Base-by-base conservation (phyloP, 2,329 filamentous ascomycete genomes). In the Penicillium aurantiogriseum region DNA sequence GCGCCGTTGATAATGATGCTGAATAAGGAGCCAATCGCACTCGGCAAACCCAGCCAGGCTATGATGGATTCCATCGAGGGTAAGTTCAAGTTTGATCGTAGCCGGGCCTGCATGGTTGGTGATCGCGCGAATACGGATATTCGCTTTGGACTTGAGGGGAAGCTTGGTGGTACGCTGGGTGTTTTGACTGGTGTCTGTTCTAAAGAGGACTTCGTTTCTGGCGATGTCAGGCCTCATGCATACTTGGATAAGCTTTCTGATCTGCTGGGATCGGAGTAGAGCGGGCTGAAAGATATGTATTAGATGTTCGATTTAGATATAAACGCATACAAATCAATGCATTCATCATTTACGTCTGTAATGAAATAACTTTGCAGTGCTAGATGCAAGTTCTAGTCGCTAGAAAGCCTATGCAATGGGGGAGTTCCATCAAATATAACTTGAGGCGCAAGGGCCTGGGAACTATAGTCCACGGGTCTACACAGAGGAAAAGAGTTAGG, bases 11-110 rank as follows among this genome's bases (percentile, higher is more conserved):
- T 88, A 53, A 88, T 89, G 72, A 91, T 91, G 81, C 80, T 84
- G 4, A 78, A 82, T 3, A 77, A 85, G 71, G 81, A 89, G 67
- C 93, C 94, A 0, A 76, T 91, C 33, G 87, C 90, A 3, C 79
- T 97, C 40, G 94, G 94, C 0, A 99, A 99, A 79, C 94, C 94
- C 3, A 96, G 91, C 72, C 92, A 96, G 79, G 93, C 93, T 4
- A 99, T 99, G 94, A 96, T 99, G 93, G 93, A 97, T 74, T 92
- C 94, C 3, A 89, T 99, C 56, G 93, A 97, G 80, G 93, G 93
- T 57, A 96, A 96, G 76, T 97, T 97, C 75, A 83, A 89, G 65
- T 88, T 99, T 53, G 88, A 97, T 73, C 85, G 92, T 38, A 85
- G 82, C 59, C 86, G 86, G 66, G 90, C 94, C 1, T 97, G 94